Base-by-base conservation (phyloP, 2,329 filamentous ascomycete species). In the Thielaviopsis euricoi region DNA sequence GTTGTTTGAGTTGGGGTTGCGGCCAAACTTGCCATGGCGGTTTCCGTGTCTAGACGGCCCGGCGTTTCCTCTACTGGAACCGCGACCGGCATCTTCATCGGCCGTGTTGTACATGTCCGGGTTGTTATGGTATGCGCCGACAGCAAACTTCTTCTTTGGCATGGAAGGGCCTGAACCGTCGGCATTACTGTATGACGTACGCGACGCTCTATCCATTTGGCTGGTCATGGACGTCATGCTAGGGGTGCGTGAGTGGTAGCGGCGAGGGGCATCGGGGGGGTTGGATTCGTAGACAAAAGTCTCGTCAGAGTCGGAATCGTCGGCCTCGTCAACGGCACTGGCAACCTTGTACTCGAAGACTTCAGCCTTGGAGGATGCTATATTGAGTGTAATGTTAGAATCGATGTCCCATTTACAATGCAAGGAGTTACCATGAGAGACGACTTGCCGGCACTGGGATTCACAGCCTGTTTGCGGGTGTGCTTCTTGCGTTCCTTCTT, bases 281-380 rank as follows among this genome's bases (percentile, higher is more conserved):
- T 98, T 98, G 25, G 93, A 97, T 70, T 98, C 93, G 71, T 98
- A 98, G 17, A 98, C 93, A 70, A 97, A 98, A 0, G 93, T 97
- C 71, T 97, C 93, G 66, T 96, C 93, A 1, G 91, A 97, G 69
- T 98, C 93, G 6, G 91, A 96, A 13, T 91, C 95, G 69, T 96
- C 87, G 51, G 89, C 89, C 69, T 97, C 90, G 68, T 97, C 91
- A 56, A 98, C 89, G 9, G 91, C 91, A 68, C 85, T 96, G 55
- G 91, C 91, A 64, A 98, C 89, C 67, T 95, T 95, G 64, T 90
- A 89, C 73, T 97, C 93, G 68, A 98, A 98, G 55, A 97, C 89
- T 71, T 98, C 93, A 67, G 93, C 91, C 74, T 97, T 97, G 61
- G 90, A 95, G 17, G 89, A 93, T 61, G 85, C 88, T 84, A 77